A percentile compares a stretch with the other conserved stretches of the same genome.
These are phyloP conservation scores for Penicillium sp. DNA, from an alignment of 2,329 filamentous ascomycete species.

Conservation along the genomic window DNA sequence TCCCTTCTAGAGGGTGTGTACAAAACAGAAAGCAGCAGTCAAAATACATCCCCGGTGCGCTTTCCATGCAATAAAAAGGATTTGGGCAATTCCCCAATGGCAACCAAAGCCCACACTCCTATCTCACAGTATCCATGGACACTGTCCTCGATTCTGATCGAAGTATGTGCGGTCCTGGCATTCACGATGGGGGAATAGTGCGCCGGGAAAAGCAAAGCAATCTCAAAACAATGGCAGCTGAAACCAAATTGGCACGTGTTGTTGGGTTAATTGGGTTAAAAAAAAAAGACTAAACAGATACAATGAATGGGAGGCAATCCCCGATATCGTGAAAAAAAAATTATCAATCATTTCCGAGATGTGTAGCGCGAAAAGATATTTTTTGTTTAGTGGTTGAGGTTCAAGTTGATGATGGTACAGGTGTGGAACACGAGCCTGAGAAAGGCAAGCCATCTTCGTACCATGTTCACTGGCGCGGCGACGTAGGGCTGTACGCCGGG, in stretches of 20 bases:
- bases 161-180: conserved; percentile 9
- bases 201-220: conserved; percentile 27
- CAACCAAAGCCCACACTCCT: background rate
- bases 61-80: conserved; percentile 32
- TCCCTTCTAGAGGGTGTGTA: conserved; percentile 32
- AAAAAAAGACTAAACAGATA: conserved; percentile 32
- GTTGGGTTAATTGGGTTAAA: conserved; percentile 6
- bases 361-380: conserved; percentile 39
- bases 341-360: conserved; percentile 42
- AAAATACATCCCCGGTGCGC: conserved; percentile 27
- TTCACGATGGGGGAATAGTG: background rate
- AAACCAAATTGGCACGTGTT: conserved; percentile 20
- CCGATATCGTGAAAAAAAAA: conserved; percentile 36
- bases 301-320: conserved; percentile 30
- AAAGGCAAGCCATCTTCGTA: conserved; percentile 22
- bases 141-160: conserved; percentile 18
- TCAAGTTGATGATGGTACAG: conserved; percentile 41
- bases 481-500: conserved; percentile 46
- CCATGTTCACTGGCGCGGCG: conserved; percentile 43
- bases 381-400: conserved; percentile 34
- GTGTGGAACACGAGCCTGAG: conserved; percentile 30
- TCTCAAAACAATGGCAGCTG: conserved; percentile 31
- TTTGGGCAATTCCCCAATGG: conserved; percentile 7
- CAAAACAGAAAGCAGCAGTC: conserved; percentile 30
- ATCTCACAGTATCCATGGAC: background rate